Evolutionary conservation across 2,329 filamentous ascomycete genomes (phyloP).

Genomic region (Byssothecium circinans): DNA sequence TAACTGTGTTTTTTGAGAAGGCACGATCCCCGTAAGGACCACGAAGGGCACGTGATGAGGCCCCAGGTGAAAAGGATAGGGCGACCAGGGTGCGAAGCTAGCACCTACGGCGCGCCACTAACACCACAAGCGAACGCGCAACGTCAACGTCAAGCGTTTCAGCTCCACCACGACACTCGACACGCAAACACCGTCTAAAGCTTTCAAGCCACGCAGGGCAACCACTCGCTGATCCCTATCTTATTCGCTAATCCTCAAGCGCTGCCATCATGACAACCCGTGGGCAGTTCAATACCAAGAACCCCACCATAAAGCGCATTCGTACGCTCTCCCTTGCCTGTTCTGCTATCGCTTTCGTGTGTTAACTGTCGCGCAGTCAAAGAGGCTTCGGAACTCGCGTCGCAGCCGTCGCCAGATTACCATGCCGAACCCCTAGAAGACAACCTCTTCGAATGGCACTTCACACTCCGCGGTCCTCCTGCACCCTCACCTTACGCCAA

Average conservation of each 20-base stretch:
- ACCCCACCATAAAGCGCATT: slow-evolving; percentile 82
- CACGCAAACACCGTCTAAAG: not conserved
- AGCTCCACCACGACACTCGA: not conserved
- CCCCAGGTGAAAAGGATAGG: too few relatives aligned
- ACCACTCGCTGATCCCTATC: not conserved
- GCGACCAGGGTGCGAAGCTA: too few relatives aligned
- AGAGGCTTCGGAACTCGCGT: slow-evolving; percentile 85
- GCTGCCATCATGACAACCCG: slow-evolving; percentile 42
- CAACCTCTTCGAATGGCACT: slow-evolving; percentile 98
- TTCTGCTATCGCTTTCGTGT: slow-evolving; percentile 18
- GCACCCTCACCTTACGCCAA: slow-evolving; percentile 72
- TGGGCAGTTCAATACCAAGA: slow-evolving; percentile 67
- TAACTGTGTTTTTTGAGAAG: too few relatives aligned
- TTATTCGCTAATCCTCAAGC: not conserved
- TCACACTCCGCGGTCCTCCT: slow-evolving; percentile 89
- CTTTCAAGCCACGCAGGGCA: not conserved
- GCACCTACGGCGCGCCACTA: slow-evolving; percentile 2
- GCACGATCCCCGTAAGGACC: too few relatives aligned
- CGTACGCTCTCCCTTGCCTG: slow-evolving; percentile 52
- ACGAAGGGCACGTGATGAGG: too few relatives aligned
- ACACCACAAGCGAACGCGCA: not conserved
- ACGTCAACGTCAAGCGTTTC: slow-evolving; percentile 4
- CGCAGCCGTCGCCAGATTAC: slow-evolving; percentile 80
- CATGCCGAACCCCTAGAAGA: slow-evolving; percentile 80
- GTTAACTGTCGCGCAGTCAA: slow-evolving; percentile 61